phyloP scores from a whole-genome alignment of 2,329 filamentous ascomycete genomes.

The Fusarium humuli region DNA sequence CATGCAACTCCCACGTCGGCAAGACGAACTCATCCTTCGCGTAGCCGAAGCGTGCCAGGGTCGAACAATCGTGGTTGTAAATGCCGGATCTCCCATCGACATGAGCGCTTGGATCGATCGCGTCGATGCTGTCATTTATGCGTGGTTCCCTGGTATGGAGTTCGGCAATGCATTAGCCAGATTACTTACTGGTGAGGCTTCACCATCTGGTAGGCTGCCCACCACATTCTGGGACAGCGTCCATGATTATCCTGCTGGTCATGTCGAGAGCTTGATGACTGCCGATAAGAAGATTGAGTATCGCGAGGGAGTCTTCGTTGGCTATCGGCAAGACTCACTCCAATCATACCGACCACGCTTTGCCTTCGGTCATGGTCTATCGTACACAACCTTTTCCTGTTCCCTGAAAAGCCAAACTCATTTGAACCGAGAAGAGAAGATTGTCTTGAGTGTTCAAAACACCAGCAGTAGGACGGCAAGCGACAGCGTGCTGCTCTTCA shows the following conservation, averaged over 20 bases:
- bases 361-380: background rate
- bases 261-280: background rate
- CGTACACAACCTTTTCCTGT: background rate
- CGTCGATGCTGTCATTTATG: background rate
- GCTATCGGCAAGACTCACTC: background rate
- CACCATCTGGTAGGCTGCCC: background rate
- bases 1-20: background rate
- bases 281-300: background rate
- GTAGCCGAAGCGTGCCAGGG: background rate
- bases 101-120: background rate
- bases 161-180: background rate
- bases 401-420: background rate
- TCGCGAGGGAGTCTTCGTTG: background rate
- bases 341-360: background rate
- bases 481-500: background rate
- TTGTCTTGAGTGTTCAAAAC: background rate
- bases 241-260: background rate
- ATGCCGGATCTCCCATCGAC: background rate
- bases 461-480: background rate
- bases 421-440: no score
- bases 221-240: background rate
- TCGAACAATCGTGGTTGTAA: background rate
- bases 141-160: background rate
- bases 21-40: background rate
- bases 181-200: background rate